Percentiles rank a stretch among this genome's conserved stretches.
Conservation (phyloP, 371 early-diverging fungal species). For the Haplosporangium sp. region DNA sequence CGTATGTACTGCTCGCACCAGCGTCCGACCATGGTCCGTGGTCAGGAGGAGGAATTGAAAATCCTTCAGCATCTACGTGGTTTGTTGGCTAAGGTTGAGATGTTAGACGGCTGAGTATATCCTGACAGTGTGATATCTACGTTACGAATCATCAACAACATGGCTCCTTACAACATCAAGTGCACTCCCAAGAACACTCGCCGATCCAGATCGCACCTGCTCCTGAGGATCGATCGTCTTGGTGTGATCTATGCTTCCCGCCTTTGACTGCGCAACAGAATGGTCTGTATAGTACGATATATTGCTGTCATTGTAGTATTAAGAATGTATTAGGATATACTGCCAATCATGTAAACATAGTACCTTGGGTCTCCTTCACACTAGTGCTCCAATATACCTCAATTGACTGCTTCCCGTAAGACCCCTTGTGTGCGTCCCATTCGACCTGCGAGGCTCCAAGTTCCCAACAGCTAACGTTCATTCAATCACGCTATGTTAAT, state of each 20-base stretch:
- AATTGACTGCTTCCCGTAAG: constrained; percentile 47
- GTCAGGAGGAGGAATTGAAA: constrained; percentile 64
- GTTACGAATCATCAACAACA: too few relatives aligned
- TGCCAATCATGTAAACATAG: background rate
- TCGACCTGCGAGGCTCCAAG: constrained; percentile 28
- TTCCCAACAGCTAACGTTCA: constrained; percentile 10
- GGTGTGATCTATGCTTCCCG: constrained; percentile 26
- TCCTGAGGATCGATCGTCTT: constrained; percentile 20
- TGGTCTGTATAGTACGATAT: constrained; percentile 46
- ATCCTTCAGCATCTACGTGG: constrained; percentile 63
- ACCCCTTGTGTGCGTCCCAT: constrained; percentile 38
- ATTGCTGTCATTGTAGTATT: constrained; percentile 19
- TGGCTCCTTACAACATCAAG: constrained; percentile 34
- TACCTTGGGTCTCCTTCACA: background rate
- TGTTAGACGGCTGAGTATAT: constrained; percentile 19
- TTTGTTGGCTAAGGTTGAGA: constrained; percentile 46
- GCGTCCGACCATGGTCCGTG: constrained; percentile 60
- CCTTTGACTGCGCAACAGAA: constrained; percentile 35
- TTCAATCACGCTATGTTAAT: too few relatives aligned
- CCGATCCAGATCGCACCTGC: constrained; percentile 22
- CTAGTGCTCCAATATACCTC: constrained; percentile 11
- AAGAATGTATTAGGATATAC: too few relatives aligned
- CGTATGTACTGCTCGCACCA: constrained; percentile 31
- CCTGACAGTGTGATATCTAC: constrained; percentile 1
- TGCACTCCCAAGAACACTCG: constrained; percentile 30